phyloP scores from a whole-genome alignment of 2,329 filamentous ascomycete species.

The Trichoderma sp. region DNA sequence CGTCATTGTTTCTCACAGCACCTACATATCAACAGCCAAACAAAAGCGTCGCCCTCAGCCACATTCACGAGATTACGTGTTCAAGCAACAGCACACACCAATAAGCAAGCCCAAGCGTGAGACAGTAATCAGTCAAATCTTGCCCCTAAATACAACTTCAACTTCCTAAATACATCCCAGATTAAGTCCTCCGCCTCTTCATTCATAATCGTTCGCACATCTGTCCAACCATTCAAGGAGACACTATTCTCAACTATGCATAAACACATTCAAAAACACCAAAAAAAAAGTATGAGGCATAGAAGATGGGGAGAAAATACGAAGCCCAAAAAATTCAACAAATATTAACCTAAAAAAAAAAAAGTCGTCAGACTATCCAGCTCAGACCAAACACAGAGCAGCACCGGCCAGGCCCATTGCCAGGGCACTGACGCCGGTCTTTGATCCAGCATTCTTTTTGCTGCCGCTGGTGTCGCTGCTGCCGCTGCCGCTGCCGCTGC shows the following conservation, averaged over 20 bases:
- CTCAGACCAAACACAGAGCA: slow-evolving; percentile 34
- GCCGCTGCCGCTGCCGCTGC: slow-evolving; percentile 29
- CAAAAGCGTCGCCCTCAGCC: background rate
- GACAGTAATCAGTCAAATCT: background rate
- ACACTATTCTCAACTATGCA: background rate
- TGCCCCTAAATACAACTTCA: background rate
- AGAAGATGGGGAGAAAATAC: background rate
- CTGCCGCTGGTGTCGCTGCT: slow-evolving; percentile 32
- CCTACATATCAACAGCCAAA: background rate
- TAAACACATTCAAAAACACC: slow-evolving; percentile 9
- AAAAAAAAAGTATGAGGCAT: background rate
- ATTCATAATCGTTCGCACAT: slow-evolving; percentile 16
- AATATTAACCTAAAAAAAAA: background rate
- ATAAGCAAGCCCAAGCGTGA: background rate
- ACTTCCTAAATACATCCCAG: background rate
- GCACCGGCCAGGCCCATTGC: slow-evolving; percentile 38
- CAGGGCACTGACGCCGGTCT: slow-evolving; percentile 35
- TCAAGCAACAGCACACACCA: background rate
- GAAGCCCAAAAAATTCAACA: background rate
- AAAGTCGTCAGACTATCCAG: background rate
- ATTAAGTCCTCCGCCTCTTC: background rate
- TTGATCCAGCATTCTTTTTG: slow-evolving; percentile 34
- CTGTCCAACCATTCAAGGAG: background rate
- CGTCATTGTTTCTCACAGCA: background rate
- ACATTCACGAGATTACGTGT: background rate